Base-by-base conservation (phyloP, 768 basidiomycete species). In the Dacryopinax spathularia region DNA sequence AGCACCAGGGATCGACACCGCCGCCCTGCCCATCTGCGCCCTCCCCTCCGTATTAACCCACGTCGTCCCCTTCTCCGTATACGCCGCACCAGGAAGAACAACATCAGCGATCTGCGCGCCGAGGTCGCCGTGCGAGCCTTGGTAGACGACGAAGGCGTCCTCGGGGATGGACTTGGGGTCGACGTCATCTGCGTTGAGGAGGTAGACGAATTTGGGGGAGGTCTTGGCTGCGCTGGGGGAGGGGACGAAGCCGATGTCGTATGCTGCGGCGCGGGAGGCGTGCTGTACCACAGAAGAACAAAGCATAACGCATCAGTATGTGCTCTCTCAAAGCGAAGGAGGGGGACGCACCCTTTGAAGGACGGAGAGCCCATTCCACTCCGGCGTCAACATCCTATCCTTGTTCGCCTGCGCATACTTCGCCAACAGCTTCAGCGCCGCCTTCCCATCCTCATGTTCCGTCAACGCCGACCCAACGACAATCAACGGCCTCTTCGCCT, bases 41-140 rank as follows among this genome's bases (percentile, higher is more conserved):
- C 95, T 82, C 34, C 96, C 96, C 73, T 99, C 96, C 0, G 93
- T 93, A 77, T 99, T 99, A 63, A 99, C 83, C 92, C 94, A 98
- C 0, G 93, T 97, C 59, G 81, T 80, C 7, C 82, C 79, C 69
- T 88, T 88, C 77, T 98, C 96, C 1, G 95, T 98, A 76, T 96
- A 97, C 1, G 96, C 96, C 16, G 87, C 82, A 7, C 82, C 91
- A 16, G 96, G 96, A 18, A 98, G 77, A 73, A 89, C 91, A 64
- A 98, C 92, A 71, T 99, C 96, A n/a, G 96, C 96, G 25, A 93
- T 84, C 70, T 92, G 90, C 1, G 96, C 96, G 34, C 96, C 95
- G 62, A 91, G 79, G 73, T 99, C 96, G 69, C 96, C 96, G 72
- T 99, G 96, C 74, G 97, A 94, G 34, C 96, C 96, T 71, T 98